Percentiles rank a stretch among this genome's conserved stretches.
These are phyloP conservation scores for Grosmannia huntii DNA, from an alignment of 2,329 filamentous ascomycete species.

Conservation along the genomic window DNA sequence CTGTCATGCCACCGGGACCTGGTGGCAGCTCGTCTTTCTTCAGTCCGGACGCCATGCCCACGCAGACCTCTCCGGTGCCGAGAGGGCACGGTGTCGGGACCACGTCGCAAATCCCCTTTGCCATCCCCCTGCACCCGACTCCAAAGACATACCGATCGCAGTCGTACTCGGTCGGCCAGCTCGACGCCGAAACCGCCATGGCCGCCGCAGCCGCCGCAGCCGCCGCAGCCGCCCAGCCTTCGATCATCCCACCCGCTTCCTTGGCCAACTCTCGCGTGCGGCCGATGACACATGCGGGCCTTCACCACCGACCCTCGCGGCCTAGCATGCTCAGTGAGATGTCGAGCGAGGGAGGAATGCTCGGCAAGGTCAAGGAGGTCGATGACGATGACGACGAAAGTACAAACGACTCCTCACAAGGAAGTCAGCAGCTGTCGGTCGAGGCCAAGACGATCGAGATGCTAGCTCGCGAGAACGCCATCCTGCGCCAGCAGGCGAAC, in stretches of 20 bases:
- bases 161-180: conserved; percentile 89
- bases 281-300: conserved; percentile 45
- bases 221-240: conserved; percentile 2
- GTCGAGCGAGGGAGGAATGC: conserved; percentile 47
- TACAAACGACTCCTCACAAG: conserved; percentile 42
- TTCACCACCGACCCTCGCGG: conserved; percentile 71
- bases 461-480: conserved; percentile 48
- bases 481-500: conserved; percentile 40
- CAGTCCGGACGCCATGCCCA: conserved; percentile 28
- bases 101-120: conserved; percentile 64
- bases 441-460: conserved; percentile 52
- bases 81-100: conserved; percentile 32
- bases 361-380: conserved; percentile 58
- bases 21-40: conserved; percentile 35
- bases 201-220: conserved; percentile 1
- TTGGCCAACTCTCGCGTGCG: conserved; percentile 39
- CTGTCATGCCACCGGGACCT: conserved; percentile 36
- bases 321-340: conserved; percentile 66
- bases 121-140: conserved; percentile 78
- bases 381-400: conserved; percentile 50
- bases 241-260: conserved; percentile 22
- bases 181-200: conserved; percentile 50
- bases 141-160: conserved; percentile 91
- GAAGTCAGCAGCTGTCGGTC: conserved; percentile 34
- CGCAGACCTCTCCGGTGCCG: conserved; percentile 37